Conservation (phyloP, 2,329 filamentous ascomycete genomes). For the Paecilomyces niveus region DNA sequence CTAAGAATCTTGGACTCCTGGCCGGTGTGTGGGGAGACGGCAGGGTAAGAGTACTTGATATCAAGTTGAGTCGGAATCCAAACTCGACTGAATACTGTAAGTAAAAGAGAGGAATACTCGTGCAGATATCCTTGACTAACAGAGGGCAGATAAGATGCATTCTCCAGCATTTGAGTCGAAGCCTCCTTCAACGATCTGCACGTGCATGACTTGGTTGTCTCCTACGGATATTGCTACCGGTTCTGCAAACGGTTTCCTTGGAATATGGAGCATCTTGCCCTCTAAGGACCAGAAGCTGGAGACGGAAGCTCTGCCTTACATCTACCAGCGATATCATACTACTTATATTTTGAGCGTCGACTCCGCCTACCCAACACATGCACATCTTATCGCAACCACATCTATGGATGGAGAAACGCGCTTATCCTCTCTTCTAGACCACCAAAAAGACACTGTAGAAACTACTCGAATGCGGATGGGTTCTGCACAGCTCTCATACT, state of each 20-base stretch:
- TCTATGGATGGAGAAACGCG: constrained; percentile 49
- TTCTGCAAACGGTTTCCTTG: constrained; percentile 51
- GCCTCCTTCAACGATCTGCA: constrained; percentile 48
- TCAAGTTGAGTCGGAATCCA: constrained; percentile 29
- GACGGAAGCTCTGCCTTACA: constrained; percentile 21
- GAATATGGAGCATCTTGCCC: constrained; percentile 43
- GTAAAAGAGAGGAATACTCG: constrained; percentile 2
- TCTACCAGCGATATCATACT: constrained; percentile 29
- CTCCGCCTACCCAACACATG: constrained; percentile 48
- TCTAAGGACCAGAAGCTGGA: constrained; percentile 6
- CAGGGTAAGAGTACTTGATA: constrained; percentile 46
- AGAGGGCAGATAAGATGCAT: constrained; percentile 32
- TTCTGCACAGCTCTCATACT: constrained; percentile 44
- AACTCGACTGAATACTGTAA: constrained; percentile 26
- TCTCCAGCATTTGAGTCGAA: constrained; percentile 44
- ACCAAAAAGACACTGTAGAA: constrained; percentile 36
- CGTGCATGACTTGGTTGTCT: constrained; percentile 52
- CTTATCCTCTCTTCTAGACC: constrained; percentile 48
- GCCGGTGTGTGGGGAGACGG: constrained; percentile 55
- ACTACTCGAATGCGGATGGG: constrained; percentile 46
- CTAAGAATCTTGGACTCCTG: constrained; percentile 43
- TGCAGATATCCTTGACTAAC: not conserved
- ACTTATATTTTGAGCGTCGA: constrained; percentile 33
- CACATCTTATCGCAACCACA: constrained; percentile 46
- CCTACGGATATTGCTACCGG: constrained; percentile 48